Percentiles rank a stretch among this genome's conserved stretches.
These are phyloP conservation scores for Penicillium malachiteum DNA, from an alignment of 495 filamentous ascomycete species.

Conservation along the genomic window DNA sequence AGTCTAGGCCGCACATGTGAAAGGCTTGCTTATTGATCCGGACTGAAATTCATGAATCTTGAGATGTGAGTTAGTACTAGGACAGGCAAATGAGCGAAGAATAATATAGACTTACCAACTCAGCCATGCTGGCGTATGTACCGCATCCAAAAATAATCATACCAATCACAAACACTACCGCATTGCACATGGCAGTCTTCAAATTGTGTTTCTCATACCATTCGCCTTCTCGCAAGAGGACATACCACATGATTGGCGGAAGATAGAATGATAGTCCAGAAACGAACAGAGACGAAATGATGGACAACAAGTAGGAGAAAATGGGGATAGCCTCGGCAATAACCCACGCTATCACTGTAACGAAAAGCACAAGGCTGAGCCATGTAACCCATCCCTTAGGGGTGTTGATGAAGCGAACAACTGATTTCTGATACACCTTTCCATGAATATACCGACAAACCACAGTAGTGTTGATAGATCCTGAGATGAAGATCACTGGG, in stretches of 20 bases:
- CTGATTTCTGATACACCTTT: conserved; percentile 49
- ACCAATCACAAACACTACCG: conserved; percentile 28
- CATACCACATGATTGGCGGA: conserved; percentile 64
- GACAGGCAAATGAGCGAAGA: background rate
- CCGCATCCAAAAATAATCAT: conserved; percentile 51
- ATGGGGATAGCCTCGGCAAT: conserved; percentile 68
- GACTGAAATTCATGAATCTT: conserved; percentile 12
- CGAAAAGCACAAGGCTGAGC: conserved; percentile 50
- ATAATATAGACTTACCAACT: conserved; percentile 47
- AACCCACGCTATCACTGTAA: conserved; percentile 62
- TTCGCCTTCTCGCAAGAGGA: conserved; percentile 41
- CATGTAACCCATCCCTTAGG: conserved; percentile 55
- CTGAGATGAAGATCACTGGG: conserved; percentile 69
- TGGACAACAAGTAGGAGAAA: conserved; percentile 61
- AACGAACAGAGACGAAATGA: conserved; percentile 60
- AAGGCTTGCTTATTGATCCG: conserved; percentile 14
- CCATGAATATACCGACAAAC: conserved; percentile 60
- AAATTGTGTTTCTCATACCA: conserved; percentile 32
- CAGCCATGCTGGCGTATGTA: conserved; percentile 53
- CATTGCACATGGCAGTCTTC: conserved; percentile 16
- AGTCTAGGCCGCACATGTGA: conserved; percentile 10
- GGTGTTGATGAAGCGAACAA: conserved; percentile 56
- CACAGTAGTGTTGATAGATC: conserved; percentile 60
- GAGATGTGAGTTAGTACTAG: background rate
- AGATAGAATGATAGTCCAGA: conserved; percentile 66